Base-by-base conservation (phyloP, 2,329 filamentous ascomycete species). In the Phialophora tarda region DNA sequence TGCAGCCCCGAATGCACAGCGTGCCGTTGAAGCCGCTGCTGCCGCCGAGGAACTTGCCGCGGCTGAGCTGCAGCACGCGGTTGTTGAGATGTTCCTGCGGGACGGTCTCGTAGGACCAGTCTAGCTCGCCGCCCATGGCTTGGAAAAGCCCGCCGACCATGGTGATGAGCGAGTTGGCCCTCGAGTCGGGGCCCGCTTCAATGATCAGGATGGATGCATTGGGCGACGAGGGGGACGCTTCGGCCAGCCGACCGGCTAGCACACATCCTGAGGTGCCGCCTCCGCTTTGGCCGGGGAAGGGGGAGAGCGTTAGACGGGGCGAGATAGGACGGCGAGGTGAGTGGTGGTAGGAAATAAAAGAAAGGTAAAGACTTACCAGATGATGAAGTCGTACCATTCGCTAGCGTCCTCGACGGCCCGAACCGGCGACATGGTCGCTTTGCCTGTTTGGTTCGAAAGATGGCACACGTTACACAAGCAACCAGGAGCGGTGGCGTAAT, bases 81-180 rank as follows among this genome's bases (percentile, higher is more conserved):
- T 77, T 74, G 10, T 79, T 72, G 4, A 81, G 73, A 1, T 78
- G 77, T 10, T 74, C 61, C 73, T 79, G 79, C 1, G 78, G 76
- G 14, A 74, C 71, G 0, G 78, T 79, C 28, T 79, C 65, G n/a
- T 82, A 73, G 65, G 81, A 82, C 80, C 80, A 82, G 68, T 82
- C 80, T 0, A 78, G 77, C 30, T 80, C 66, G 1, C 77, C 74
- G 67, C 79, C 77, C 55, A 80, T 77, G 61, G 78, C 78, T 58
- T 79, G 77, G 81, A 70, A 76, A 72, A 73, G 82, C 76, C 81
- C 83, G 63, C 83, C 83, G 4, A 78, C 78, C 83, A 85, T 85
- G 61, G 83, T 77, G 2, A 82, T 77, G 75, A 80, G 80, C 34
- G 81, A 78, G 51, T 80, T 69, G 26, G 78, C 77, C 58, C 75